Evolutionary conservation across 1,284 basidiomycete species (phyloP).

Genomic region (Agroathelia rolfsii): DNA sequence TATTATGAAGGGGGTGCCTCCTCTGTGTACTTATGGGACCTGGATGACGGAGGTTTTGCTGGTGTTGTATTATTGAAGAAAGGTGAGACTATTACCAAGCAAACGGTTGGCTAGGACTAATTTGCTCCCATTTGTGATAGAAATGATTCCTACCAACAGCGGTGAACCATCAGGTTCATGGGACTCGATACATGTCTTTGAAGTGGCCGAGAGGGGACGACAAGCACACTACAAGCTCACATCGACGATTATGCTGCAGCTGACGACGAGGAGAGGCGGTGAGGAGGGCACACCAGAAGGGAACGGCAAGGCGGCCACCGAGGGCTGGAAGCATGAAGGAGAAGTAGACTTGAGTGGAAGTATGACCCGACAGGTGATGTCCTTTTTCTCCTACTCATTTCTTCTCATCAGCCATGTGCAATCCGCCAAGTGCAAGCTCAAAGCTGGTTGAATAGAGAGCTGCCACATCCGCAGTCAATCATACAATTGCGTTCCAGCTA

Average conservation of each 20-base stretch:
- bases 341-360: slow-evolving; percentile 86
- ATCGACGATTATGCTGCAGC: slow-evolving; percentile 94
- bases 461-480: too few relatives aligned
- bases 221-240: slow-evolving; percentile 96
- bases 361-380: slow-evolving; percentile 85
- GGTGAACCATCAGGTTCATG: slow-evolving; percentile 75
- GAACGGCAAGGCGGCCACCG: slow-evolving; percentile 26
- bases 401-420: slow-evolving; percentile 1
- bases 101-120: not conserved
- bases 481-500: too few relatives aligned
- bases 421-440: too few relatives aligned
- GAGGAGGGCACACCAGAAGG: slow-evolving; percentile 26
- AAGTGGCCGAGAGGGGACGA: slow-evolving; percentile 81
- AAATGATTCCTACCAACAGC: slow-evolving; percentile 41
- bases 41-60: slow-evolving; percentile 92
- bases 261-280: slow-evolving; percentile 51
- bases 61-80: slow-evolving; percentile 97
- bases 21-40: slow-evolving; percentile 98
- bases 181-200: slow-evolving; percentile 99
- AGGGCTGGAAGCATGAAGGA: slow-evolving; percentile 53
- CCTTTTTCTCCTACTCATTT: slow-evolving; percentile 7
- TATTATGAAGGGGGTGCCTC: slow-evolving; percentile 97
- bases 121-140: slow-evolving; percentile 24
- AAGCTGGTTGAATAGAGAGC: too few relatives aligned
- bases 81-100: slow-evolving; percentile 40